Percentiles rank a stretch among this genome's conserved stretches.
Evolutionary conservation across 768 basidiomycete species (phyloP).

Genomic region (Termitomyces sp.): DNA sequence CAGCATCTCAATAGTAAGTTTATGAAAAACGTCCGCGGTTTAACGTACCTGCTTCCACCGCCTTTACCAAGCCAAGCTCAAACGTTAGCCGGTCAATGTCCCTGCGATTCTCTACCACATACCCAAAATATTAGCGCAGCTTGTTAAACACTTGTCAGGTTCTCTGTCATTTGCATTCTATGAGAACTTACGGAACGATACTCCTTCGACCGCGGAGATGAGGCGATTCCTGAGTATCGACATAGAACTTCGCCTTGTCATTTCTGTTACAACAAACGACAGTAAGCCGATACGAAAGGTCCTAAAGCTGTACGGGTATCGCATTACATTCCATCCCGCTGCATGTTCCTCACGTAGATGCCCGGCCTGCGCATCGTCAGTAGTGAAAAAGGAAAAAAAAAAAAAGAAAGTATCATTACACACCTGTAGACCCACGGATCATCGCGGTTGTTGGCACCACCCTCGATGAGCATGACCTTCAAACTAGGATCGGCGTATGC

Average conservation of each 20-base stretch:
- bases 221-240: slow-evolving; percentile 51
- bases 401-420: too few relatives aligned
- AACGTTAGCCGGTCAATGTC: background rate
- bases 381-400: too few relatives aligned
- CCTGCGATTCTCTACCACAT: slow-evolving; percentile 2
- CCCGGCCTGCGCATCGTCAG: slow-evolving; percentile 37
- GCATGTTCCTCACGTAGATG: slow-evolving; percentile 70
- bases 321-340: slow-evolving; percentile 52
- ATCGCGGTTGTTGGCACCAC: slow-evolving; percentile 65
- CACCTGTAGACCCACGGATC: slow-evolving; percentile 74
- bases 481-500: slow-evolving; percentile 68
- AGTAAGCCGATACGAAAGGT: background rate
- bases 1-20: too few relatives aligned
- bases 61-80: slow-evolving; percentile 20
- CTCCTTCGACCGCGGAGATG: slow-evolving; percentile 56
- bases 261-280: slow-evolving; percentile 33
- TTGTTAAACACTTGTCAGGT: slow-evolving; percentile 12
- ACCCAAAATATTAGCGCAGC: slow-evolving; percentile 64
- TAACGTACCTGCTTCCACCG: slow-evolving; percentile 47
- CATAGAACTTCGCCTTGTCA: slow-evolving; percentile 71
- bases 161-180: background rate
- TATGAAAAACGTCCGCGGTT: background rate
- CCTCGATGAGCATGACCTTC: slow-evolving; percentile 74
- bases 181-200: slow-evolving; percentile 57
- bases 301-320: background rate